phyloP scores from a whole-genome alignment of 371 early-diverging fungal genomes.

The Syncephalastrum racemosum region DNA sequence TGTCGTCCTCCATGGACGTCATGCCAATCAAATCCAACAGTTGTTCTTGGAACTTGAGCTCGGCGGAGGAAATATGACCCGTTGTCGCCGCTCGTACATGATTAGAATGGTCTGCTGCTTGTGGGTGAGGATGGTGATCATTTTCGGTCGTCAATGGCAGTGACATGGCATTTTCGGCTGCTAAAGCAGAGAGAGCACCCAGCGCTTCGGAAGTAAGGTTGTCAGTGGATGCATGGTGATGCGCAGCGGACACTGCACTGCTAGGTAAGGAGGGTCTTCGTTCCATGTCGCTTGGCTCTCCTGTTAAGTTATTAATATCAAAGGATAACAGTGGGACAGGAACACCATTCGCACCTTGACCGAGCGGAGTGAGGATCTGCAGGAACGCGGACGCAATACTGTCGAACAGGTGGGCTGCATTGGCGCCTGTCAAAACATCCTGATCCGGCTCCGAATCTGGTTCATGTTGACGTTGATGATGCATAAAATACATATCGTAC shows the following conservation, averaged over 20 bases:
- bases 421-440: conserved; percentile 7
- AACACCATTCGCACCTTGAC: conserved; percentile 6
- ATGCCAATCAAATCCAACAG: conserved; percentile 27
- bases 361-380: conserved; percentile 31
- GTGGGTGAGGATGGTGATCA: too few relatives aligned
- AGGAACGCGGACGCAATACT: conserved; percentile 36
- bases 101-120: not conserved
- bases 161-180: not conserved
- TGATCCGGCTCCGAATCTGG: conserved; percentile 23
- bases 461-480: conserved; percentile 17
- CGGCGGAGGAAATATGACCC: too few relatives aligned
- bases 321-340: not conserved
- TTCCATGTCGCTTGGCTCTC: conserved; percentile 6
- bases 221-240: conserved; percentile 4
- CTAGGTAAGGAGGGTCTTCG: conserved; percentile 41
- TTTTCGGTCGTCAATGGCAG: conserved; percentile 1
- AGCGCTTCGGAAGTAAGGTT: conserved; percentile 6
- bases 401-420: conserved; percentile 26
- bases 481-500: conserved; percentile 26
- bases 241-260: conserved; percentile 35
- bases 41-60: conserved; percentile 30
- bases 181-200: conserved; percentile 1
- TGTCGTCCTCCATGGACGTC: conserved; percentile 10
- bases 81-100: conserved; percentile 4
- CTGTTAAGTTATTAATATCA: too few relatives aligned